Conservation (phyloP, 202 grass and related monocot species). For the Cymbopogon flexuosus region DNA sequence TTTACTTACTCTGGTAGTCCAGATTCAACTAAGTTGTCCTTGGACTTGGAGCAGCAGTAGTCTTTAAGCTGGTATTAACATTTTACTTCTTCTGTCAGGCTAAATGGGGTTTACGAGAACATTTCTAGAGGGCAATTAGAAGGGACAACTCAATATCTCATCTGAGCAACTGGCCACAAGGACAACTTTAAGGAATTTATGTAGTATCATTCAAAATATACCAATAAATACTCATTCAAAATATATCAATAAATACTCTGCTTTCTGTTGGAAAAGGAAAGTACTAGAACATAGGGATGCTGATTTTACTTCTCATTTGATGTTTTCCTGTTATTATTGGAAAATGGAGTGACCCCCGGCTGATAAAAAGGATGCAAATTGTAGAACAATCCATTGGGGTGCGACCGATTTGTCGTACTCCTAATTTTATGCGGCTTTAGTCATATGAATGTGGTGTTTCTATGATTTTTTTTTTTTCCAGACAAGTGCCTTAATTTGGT, state of each 20-base stretch:
- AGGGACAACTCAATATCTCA: not conserved
- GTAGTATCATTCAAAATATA: slow-evolving; percentile 27
- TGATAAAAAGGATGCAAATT: not conserved
- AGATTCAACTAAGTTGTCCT: slow-evolving; percentile 14
- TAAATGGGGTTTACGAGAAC: slow-evolving; percentile 2
- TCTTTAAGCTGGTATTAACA: slow-evolving; percentile 18
- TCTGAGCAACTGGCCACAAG: not conserved
- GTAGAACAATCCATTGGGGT: not conserved
- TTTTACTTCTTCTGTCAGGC: too few relatives aligned
- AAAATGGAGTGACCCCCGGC: not conserved
- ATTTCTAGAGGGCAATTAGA: slow-evolving; percentile 13
- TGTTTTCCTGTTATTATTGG: not conserved
- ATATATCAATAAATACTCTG: slow-evolving; percentile 30
- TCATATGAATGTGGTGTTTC: too few relatives aligned
- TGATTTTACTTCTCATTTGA: not conserved
- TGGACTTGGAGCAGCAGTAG: not conserved
- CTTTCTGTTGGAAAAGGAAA: not conserved
- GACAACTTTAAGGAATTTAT: not conserved
- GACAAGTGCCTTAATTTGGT: not conserved
- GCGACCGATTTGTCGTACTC: not conserved
- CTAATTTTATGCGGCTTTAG: too few relatives aligned
- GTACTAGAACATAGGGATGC: not conserved
- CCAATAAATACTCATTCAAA: not conserved
- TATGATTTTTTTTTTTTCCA: too few relatives aligned
- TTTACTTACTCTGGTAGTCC: slow-evolving; percentile 24